Conservation (phyloP, 352 stramenopile genomes). For the Phytophthora rubi region DNA sequence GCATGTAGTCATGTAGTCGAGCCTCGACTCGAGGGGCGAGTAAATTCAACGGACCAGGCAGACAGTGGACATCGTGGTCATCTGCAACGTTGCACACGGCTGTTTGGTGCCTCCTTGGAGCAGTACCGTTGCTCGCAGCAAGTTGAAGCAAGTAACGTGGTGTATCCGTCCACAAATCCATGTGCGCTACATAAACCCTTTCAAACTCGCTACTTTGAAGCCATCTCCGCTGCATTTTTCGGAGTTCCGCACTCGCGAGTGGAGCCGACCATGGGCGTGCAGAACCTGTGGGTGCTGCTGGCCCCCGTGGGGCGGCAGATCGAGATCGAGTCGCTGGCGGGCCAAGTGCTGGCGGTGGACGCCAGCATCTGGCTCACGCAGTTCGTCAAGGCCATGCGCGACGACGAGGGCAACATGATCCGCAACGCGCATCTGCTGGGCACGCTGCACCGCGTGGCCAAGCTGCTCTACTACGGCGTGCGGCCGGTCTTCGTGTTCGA, state of each 20-base stretch:
- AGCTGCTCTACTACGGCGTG: conserved; percentile 96
- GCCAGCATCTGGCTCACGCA: conserved; percentile 99
- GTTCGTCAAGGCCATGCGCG: conserved; percentile 99
- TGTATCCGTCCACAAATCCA: neutral
- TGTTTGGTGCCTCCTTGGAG: neutral
- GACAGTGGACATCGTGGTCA: conserved; percentile 12
- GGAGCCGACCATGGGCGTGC: conserved; percentile 93
- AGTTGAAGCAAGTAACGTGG: neutral
- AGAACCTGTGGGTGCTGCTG: conserved; percentile 98
- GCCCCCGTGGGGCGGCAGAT: conserved; percentile 96
- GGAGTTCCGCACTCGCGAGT: no score
- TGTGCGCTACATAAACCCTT: neutral
- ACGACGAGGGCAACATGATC: conserved; percentile 95
- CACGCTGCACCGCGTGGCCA: conserved; percentile 94
- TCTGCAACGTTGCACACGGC: conserved; percentile 20
- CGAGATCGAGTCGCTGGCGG: conserved; percentile 97
- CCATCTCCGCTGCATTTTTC: neutral
- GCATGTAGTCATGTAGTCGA: neutral
- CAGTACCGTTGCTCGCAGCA: conserved; percentile 7
- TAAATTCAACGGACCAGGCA: conserved; percentile 5
- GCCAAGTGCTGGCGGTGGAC: conserved; percentile 97
- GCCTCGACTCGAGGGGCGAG: neutral
- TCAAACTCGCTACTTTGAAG: neutral
- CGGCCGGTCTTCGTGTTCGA: conserved; percentile 99
- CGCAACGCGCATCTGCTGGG: conserved; percentile 96